A percentile compares a stretch with the other conserved stretches of the same genome.
Conservation (phyloP, 371 early-diverging fungal genomes). For the Ordospora pajunii region DNA sequence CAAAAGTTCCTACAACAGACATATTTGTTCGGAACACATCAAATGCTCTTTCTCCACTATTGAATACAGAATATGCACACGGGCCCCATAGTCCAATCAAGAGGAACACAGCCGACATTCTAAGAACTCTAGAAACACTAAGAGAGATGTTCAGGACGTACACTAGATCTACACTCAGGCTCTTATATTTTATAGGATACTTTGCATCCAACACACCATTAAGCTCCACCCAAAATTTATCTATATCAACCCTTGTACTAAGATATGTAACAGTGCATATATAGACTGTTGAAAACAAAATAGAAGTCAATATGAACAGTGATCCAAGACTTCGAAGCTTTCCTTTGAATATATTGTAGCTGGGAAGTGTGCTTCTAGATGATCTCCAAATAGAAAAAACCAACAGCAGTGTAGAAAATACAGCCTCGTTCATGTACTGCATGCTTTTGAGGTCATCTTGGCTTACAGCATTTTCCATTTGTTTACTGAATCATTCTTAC, state of each 20-base stretch:
- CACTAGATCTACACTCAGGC: neutral
- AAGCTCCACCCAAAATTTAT: slow-evolving; percentile 19
- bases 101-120: slow-evolving; percentile 24
- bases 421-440: slow-evolving; percentile 10
- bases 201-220: neutral
- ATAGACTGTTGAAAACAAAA: slow-evolving; percentile 1
- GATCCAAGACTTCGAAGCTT: slow-evolving; percentile 24
- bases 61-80: slow-evolving; percentile 28
- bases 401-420: slow-evolving; percentile 11
- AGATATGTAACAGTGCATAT: neutral
- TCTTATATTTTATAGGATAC: neutral
- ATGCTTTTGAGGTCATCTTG: neutral
- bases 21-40: neutral
- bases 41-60: neutral
- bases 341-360: slow-evolving; percentile 2
- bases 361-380: neutral
- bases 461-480: neutral
- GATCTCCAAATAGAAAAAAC: slow-evolving; percentile 33
- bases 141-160: slow-evolving; percentile 17
- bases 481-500: neutral
- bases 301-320: slow-evolving; percentile 1
- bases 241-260: slow-evolving; percentile 10
- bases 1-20: neutral
- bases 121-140: slow-evolving; percentile 8
- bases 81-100: slow-evolving; percentile 36